These are phyloP conservation scores for Cenchrus fungigraminus DNA, from an alignment of 176 grass and related monocot species.

Conservation along the genomic window DNA sequence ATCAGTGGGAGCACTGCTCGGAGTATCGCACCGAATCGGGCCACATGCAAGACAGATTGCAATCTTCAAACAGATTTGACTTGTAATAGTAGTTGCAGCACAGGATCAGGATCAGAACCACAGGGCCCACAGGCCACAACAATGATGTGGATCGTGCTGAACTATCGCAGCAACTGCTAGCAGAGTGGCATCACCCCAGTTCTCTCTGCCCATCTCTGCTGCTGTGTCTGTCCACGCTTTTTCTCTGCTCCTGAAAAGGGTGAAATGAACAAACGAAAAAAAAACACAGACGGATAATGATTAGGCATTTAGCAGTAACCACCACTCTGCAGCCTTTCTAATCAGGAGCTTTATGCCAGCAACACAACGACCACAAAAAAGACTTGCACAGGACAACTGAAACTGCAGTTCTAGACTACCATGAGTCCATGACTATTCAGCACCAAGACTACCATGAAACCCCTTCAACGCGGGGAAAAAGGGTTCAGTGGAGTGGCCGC, in stretches of 20 bases:
- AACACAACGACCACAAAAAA: neutral
- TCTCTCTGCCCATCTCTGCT: neutral
- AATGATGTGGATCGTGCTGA: neutral
- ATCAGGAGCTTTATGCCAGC: constrained; percentile 4
- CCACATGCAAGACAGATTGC: neutral
- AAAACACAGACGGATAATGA: neutral
- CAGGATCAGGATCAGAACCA: neutral
- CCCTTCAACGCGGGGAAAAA: constrained; percentile 5
- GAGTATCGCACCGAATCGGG: neutral
- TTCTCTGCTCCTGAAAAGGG: neutral
- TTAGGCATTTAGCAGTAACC: constrained; percentile 19
- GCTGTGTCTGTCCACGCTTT: neutral
- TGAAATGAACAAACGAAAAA: neutral
- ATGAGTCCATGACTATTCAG: neutral
- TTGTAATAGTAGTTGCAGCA: neutral
- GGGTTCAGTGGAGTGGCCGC: neutral
- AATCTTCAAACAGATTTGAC: neutral
- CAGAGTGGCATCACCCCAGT: neutral
- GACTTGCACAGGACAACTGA: neutral
- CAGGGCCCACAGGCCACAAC: neutral
- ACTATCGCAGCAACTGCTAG: neutral
- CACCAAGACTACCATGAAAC: neutral
- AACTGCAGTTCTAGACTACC: neutral
- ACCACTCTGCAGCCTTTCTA: constrained; percentile 16
- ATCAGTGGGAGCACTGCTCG: neutral